phyloP scores from a whole-genome alignment of 176 grass and related monocot species.

The Avena insularis region DNA sequence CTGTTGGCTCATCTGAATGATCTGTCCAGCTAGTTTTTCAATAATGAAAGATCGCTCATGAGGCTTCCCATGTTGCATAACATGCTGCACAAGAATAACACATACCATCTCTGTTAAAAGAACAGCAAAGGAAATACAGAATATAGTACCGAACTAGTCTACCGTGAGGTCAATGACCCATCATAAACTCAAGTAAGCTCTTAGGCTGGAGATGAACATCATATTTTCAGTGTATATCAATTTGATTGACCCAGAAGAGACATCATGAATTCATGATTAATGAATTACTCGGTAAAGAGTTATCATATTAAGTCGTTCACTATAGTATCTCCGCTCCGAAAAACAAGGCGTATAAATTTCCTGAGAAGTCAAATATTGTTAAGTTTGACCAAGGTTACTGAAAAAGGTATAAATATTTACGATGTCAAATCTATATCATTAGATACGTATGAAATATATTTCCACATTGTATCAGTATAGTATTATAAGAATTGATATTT shows the following conservation, averaged over 20 bases:
- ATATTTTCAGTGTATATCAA: constrained; percentile 13
- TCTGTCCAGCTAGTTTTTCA: constrained; percentile 88
- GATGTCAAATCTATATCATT: too few relatives aligned
- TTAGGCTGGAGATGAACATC: constrained; percentile 6
- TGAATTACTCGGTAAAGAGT: constrained; percentile 17
- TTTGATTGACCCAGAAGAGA: background rate
- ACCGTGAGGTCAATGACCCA: constrained; percentile 4
- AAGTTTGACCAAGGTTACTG: too few relatives aligned
- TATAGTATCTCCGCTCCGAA: too few relatives aligned
- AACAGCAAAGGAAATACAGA: constrained; percentile 1
- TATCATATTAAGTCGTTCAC: background rate
- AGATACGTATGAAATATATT: too few relatives aligned
- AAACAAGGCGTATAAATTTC: too few relatives aligned
- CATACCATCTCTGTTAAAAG: background rate
- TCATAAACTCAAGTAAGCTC: constrained; percentile 24
- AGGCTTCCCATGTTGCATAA: constrained; percentile 91
- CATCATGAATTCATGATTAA: background rate
- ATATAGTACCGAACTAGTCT: background rate
- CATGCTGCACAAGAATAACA: constrained; percentile 66
- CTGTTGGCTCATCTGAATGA: constrained; percentile 98
- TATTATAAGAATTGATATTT: too few relatives aligned
- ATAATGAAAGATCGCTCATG: constrained; percentile 81
- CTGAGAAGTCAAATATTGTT: too few relatives aligned
- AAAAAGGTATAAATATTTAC: too few relatives aligned
- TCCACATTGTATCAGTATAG: too few relatives aligned